Conservation (phyloP, 2,329 filamentous ascomycete genomes). For the Gnomoniopsis sp. region DNA sequence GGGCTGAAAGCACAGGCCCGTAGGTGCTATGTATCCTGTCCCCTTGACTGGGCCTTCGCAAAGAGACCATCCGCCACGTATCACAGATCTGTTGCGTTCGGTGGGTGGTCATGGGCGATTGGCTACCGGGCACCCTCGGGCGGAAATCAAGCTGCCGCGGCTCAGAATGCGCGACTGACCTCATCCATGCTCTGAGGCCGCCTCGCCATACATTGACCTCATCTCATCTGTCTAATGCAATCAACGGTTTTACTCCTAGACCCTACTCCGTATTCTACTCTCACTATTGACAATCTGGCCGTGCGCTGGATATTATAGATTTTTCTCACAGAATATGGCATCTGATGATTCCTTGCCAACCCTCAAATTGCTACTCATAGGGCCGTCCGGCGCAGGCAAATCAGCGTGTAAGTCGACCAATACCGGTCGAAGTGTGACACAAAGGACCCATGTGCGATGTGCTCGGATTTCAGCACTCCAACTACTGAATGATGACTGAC, state of each 20-base stretch:
- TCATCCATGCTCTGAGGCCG: not conserved
- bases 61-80: not conserved
- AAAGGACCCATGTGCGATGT: not conserved
- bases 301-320: not conserved
- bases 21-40: not conserved
- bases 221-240: not conserved
- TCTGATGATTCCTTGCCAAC: conserved; percentile 45
- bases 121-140: not conserved
- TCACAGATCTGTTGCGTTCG: not conserved
- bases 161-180: conserved; percentile 4
- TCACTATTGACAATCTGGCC: not conserved
- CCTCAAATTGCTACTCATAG: conserved; percentile 53
- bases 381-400: conserved; percentile 54
- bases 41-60: not conserved
- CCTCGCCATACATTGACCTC: conserved; percentile 2
- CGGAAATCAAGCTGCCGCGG: conserved; percentile 5
- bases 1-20: not conserved
- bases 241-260: not conserved
- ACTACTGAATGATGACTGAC: not conserved
- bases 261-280: not conserved
- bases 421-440: not conserved
- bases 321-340: conserved; percentile 29
- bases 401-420: conserved; percentile 42
- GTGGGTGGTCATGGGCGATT: conserved; percentile 11
- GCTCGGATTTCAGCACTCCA: not conserved